Evolutionary conservation across 208 protist genomes (phyloP).

Genomic region (Leptomonas pyrrhocoris): DNA sequence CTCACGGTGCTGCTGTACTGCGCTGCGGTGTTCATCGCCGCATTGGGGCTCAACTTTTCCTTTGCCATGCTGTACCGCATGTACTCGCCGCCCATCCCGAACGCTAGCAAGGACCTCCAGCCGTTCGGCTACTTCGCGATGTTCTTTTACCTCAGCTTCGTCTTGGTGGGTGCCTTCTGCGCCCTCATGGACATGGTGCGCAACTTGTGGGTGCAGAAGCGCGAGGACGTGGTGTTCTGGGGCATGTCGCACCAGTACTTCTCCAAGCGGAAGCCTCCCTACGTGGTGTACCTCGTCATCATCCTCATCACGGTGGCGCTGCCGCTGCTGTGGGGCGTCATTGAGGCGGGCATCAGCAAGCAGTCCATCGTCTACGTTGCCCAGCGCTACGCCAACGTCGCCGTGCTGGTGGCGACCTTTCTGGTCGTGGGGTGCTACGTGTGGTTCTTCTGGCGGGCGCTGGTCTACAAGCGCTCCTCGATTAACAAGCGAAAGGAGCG

Average conservation of each 20-base stretch:
- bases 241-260: conserved; percentile 65
- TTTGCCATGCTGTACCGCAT: conserved; percentile 78
- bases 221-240: conserved; percentile 73
- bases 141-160: conserved; percentile 85
- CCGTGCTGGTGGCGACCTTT: conserved; percentile 57
- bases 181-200: conserved; percentile 74
- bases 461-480: conserved; percentile 65
- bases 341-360: conserved; percentile 54
- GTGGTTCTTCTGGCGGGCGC: conserved; percentile 78
- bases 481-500: conserved; percentile 41
- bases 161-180: conserved; percentile 63
- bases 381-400: conserved; percentile 72
- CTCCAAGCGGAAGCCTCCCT: conserved; percentile 70
- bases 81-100: conserved; percentile 47
- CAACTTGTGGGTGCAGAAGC: conserved; percentile 65
- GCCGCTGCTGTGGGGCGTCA: conserved; percentile 79
- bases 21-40: conserved; percentile 49
- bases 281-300: conserved; percentile 71
- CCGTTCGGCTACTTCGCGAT: conserved; percentile 70
- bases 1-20: conserved; percentile 82
- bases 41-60: conserved; percentile 67
- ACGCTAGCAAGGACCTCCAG: conserved; percentile 39
- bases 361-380: conserved; percentile 73
- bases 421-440: conserved; percentile 76
- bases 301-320: conserved; percentile 65